These are phyloP conservation scores for Colletotrichum sp. DNA, from an alignment of 2,329 filamentous ascomycete species.

Conservation along the genomic window DNA sequence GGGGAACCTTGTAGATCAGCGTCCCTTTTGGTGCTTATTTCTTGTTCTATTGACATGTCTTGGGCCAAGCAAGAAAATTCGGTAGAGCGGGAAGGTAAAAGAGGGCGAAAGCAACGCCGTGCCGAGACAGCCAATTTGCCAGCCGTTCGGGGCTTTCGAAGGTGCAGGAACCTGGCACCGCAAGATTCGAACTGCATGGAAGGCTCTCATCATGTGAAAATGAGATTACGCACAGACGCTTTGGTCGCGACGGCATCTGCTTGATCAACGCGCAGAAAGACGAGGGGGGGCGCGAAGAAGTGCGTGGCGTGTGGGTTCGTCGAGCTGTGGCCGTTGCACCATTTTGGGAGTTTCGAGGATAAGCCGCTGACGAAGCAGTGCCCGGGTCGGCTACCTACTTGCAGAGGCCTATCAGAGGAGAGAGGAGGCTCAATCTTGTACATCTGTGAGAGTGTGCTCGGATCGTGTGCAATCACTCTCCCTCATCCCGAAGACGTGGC, in stretches of 20 bases:
- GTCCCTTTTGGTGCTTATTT: not conserved
- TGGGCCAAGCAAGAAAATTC: not conserved
- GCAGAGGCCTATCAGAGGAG: not conserved
- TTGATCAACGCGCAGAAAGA: conserved; percentile 1
- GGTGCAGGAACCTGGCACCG: not conserved
- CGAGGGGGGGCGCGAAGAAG: not conserved
- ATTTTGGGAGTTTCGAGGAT: not conserved
- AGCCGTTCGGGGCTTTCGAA: not conserved
- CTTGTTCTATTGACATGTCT: not conserved
- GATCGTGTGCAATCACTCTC: not conserved
- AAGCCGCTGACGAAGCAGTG: not conserved
- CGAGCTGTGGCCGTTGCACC: not conserved
- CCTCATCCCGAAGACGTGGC: not conserved
- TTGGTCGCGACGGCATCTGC: not conserved
- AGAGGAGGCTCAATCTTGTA: not conserved
- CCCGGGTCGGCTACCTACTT: not conserved
- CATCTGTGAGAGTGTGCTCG: not conserved
- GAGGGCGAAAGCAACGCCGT: not conserved
- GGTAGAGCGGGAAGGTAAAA: not conserved
- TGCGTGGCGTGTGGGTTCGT: not conserved
- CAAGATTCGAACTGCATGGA: not conserved
- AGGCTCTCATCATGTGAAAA: not conserved
- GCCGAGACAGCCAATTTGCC: not conserved
- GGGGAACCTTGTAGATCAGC: not conserved
- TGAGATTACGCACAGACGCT: not conserved